phyloP scores from a whole-genome alignment of 768 basidiomycete genomes.

The Lentinula detonsa region DNA sequence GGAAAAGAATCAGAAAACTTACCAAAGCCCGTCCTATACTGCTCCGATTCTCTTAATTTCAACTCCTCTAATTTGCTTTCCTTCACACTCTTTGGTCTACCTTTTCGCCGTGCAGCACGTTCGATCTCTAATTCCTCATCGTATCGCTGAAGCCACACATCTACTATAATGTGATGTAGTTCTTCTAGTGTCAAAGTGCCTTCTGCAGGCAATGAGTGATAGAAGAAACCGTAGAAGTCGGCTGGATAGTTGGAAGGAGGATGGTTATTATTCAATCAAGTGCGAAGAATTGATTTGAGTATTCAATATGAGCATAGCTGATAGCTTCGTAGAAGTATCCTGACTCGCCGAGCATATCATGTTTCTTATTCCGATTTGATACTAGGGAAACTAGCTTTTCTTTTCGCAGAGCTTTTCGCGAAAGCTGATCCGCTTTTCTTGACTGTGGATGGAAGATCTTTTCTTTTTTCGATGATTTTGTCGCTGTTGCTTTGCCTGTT shows the following conservation, averaged over 20 bases:
- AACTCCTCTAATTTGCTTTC: conserved; percentile 66
- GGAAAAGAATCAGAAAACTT: conserved; percentile 18
- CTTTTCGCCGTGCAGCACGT: conserved; percentile 55
- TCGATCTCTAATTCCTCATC: conserved; percentile 63
- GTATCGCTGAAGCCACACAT: conserved; percentile 70
- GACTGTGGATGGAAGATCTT: conserved; percentile 82
- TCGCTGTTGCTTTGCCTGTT: conserved; percentile 23
- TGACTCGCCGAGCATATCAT: conserved; percentile 44
- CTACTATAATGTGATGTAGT: conserved; percentile 56
- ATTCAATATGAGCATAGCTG: neutral
- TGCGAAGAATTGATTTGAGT: neutral
- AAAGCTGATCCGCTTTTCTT: conserved; percentile 74
- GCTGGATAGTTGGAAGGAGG: conserved; percentile 29
- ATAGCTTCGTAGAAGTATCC: neutral
- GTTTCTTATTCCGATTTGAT: conserved; percentile 51
- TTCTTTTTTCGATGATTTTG: conserved; percentile 47
- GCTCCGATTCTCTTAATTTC: conserved; percentile 61
- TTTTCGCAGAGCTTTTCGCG: conserved; percentile 62
- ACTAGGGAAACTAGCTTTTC: conserved; percentile 54
- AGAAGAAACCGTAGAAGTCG: conserved; percentile 74
- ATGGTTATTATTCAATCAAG: neutral
- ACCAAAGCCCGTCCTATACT: conserved; percentile 82
- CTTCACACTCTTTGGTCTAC: conserved; percentile 66
- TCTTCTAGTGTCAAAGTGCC: conserved; percentile 53
- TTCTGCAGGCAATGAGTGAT: conserved; percentile 59